Conservation (phyloP, 2,329 filamentous ascomycete species). For the Fusarium beomiforme region DNA sequence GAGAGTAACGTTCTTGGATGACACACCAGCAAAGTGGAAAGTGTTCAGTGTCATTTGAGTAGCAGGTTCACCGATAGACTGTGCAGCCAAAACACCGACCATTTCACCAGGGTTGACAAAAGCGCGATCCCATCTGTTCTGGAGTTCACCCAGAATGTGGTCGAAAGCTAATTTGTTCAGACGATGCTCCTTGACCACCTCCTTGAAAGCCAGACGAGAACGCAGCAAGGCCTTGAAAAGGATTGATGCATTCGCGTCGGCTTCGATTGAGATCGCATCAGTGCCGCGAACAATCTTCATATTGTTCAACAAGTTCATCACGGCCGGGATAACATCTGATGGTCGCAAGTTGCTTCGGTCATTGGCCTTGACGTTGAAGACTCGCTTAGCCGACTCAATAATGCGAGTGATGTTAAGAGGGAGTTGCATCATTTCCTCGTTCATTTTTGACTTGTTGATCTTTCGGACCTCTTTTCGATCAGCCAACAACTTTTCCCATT, state of each 20-base stretch:
- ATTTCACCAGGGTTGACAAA: conserved; percentile 95
- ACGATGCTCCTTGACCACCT: conserved; percentile 84
- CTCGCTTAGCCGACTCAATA: conserved; percentile 87
- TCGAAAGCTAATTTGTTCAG: conserved; percentile 93
- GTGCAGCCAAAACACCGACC: conserved; percentile 96
- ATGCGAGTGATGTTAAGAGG: conserved; percentile 93
- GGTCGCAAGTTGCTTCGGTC: conserved; percentile 91
- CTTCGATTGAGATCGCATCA: conserved; percentile 84
- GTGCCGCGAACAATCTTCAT: conserved; percentile 87
- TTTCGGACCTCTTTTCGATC: conserved; percentile 80
- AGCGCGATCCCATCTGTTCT: conserved; percentile 86
- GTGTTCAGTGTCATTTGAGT: conserved; percentile 99
- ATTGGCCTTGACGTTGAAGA: conserved; percentile 88
- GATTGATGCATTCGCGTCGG: conserved; percentile 86
- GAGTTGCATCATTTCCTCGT: conserved; percentile 87
- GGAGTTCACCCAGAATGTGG: conserved; percentile 89
- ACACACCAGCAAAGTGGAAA: conserved; percentile 99
- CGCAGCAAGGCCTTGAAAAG: conserved; percentile 93
- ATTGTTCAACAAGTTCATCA: conserved; percentile 77
- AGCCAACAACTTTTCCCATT: conserved; percentile 81
- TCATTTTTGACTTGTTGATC: conserved; percentile 74
- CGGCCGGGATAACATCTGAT: conserved; percentile 82
- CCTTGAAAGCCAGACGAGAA: conserved; percentile 91
- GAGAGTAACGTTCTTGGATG: conserved; percentile 98
- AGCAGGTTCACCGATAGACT: conserved; percentile 98